These are phyloP conservation scores for Hanseniaspora thailandica DNA, from an alignment of 805 yeast species.

Conservation along the genomic window DNA sequence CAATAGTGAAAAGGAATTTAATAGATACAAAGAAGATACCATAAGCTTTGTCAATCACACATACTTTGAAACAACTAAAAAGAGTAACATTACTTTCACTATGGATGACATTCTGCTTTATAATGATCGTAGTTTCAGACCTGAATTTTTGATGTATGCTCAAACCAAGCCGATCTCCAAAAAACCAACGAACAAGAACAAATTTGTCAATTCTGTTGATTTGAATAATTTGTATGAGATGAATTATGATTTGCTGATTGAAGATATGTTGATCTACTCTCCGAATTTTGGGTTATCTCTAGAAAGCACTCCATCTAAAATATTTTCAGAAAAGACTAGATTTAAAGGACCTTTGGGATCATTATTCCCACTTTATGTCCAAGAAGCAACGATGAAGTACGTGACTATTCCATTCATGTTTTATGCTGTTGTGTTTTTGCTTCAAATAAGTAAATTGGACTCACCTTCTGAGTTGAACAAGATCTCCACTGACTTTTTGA, in stretches of 20 bases:
- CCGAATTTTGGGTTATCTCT: not conserved
- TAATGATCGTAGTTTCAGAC: not conserved
- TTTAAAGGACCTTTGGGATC: slow-evolving; percentile 8
- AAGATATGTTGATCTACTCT: slow-evolving; percentile 4
- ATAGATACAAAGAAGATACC: not conserved
- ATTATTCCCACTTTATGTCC: not conserved
- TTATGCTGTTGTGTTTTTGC: not conserved
- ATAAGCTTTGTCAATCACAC: not conserved
- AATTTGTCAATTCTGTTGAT: not conserved
- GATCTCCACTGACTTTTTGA: not conserved
- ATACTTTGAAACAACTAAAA: not conserved
- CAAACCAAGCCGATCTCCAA: not conserved
- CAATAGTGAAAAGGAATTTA: not conserved
- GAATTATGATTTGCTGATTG: not conserved
- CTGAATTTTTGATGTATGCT: slow-evolving; percentile 7
- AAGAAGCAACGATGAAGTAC: slow-evolving; percentile 2
- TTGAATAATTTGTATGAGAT: slow-evolving; percentile 2
- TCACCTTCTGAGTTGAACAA: slow-evolving; percentile 13
- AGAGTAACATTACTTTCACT: not conserved
- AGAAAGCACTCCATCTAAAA: not conserved
- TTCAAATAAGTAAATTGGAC: not conserved
- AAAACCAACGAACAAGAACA: not conserved
- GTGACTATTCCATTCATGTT: slow-evolving; percentile 1
- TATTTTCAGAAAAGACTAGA: not conserved
- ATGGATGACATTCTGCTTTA: slow-evolving; percentile 1